Base-by-base conservation (phyloP, 2,329 filamentous ascomycete genomes). In the Zymoseptoria brevis region DNA sequence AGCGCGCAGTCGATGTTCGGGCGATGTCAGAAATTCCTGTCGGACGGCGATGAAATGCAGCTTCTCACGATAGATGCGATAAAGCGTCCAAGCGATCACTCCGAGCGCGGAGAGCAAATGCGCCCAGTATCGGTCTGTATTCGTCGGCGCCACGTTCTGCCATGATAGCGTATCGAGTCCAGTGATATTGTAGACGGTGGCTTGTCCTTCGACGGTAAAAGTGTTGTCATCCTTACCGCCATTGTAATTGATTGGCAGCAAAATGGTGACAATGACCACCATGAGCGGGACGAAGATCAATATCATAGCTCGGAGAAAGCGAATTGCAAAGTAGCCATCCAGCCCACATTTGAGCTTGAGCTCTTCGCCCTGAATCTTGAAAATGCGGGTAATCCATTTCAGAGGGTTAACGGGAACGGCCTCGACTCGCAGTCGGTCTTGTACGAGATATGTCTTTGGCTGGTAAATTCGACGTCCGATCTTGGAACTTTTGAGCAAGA, bases 71-170 rank as follows among this genome's bases (percentile, higher is more conserved):
- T 69, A 63, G 58, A 73, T 67, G 41, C 69, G 61, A 57, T 62
- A 70, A 58, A 68, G 70, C 52, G 68, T 65, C 65, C 69, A 72
- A 55, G 59, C 58, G 41, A 73, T 68, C 8, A 65, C 62, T 9
- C 63, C 59, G 24, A 69, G 54, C 26, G 69, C 69, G 50, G 70
- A 63, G 24, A 71, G 52, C 35, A 68, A 62, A 66, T 72, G 71
- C 13, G 69, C 71, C 70, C 71, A 72, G 57, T 70, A 72, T 58
- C 70, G 63, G 60, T 55, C 56, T 21, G 65, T 67, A 21, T 72
- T 61, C 19, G 53, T 56, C 21, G 67, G 64, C 54, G 69, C 62
- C 30, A 73, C 65, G 60, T 72, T 73, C 55, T 67, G 66, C 65
- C 67, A 71, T 19, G 67, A 68, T 35, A 73, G 62, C 48, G 60